These are phyloP conservation scores for Pichia kluyveri DNA, from an alignment of 805 yeast genomes.

Conservation along the genomic window DNA sequence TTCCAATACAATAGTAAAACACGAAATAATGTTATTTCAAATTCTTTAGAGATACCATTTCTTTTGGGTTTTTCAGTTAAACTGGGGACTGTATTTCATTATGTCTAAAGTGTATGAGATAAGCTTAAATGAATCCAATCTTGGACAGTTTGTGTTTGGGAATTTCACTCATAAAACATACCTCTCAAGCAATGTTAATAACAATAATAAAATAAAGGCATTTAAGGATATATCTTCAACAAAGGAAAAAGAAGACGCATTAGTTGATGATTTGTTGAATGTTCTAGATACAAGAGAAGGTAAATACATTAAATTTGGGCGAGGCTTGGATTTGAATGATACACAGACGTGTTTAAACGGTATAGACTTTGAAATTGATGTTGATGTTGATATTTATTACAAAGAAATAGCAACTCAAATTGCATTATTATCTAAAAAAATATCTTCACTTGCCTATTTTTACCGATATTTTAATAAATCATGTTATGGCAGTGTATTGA, in stretches of 20 bases:
- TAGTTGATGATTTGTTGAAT: conserved; percentile 60
- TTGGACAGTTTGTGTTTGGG: neutral
- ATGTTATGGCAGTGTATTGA: conserved; percentile 62
- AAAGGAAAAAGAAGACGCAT: conserved; percentile 61
- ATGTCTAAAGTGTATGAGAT: neutral
- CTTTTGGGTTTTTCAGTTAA: too few species aligned
- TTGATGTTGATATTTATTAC: conserved; percentile 62
- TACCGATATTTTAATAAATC: conserved; percentile 48
- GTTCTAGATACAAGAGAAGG: conserved; percentile 75
- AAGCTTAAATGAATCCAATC: neutral
- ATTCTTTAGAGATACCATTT: too few species aligned
- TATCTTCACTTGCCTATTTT: conserved; percentile 49
- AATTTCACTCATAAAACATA: neutral
- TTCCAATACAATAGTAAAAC: too few species aligned
- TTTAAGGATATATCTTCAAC: conserved; percentile 22
- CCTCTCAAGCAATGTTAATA: neutral
- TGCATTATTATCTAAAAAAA: conserved; percentile 54
- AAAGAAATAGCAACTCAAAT: conserved; percentile 60
- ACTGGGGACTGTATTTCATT: neutral
- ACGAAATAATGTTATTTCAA: too few species aligned
- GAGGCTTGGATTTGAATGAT: conserved; percentile 42
- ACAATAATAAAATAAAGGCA: neutral
- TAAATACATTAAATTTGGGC: conserved; percentile 58
- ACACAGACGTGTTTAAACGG: conserved; percentile 42
- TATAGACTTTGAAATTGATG: conserved; percentile 68